Conservation (phyloP, 441 rosid genomes). For the Metrosideros polymorpha region DNA sequence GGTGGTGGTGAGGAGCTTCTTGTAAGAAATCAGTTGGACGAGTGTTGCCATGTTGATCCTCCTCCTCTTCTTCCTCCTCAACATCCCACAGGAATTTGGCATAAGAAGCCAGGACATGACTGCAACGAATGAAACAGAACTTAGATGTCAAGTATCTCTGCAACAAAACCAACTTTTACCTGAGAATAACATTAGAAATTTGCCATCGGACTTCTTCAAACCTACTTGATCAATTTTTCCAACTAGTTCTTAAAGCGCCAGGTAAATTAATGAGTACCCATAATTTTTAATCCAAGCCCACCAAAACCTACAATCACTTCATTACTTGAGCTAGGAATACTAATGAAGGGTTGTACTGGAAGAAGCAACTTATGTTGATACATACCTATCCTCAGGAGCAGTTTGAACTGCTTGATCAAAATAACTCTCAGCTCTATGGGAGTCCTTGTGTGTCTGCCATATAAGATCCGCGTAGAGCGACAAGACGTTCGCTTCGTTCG, state of each 20-base stretch:
- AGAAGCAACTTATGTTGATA: neutral
- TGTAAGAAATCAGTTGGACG: conserved; percentile 10
- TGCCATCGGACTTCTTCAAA: neutral
- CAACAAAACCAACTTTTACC: neutral
- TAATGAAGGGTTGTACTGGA: neutral
- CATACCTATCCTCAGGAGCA: conserved; percentile 54
- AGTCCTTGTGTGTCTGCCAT: conserved; percentile 37
- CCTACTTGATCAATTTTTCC: neutral
- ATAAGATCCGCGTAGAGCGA: conserved; percentile 49
- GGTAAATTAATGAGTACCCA: neutral
- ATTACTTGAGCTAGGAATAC: neutral
- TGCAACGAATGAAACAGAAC: conserved; percentile 10
- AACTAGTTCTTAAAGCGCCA: neutral
- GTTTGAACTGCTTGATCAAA: conserved; percentile 38
- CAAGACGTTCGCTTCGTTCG: conserved; percentile 38
- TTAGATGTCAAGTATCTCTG: neutral
- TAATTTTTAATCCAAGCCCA: neutral
- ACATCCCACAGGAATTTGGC: conserved; percentile 62
- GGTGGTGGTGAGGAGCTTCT: conserved; percentile 8
- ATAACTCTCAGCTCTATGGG: conserved; percentile 36
- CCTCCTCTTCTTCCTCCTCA: conserved; percentile 36
- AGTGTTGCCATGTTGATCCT: neutral
- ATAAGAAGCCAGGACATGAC: conserved; percentile 57
- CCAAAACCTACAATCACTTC: neutral
- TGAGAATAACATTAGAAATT: neutral